Evolutionary conservation across 1,139 yeast species (phyloP).

Genomic region (Saccharomyces pastorianus): DNA sequence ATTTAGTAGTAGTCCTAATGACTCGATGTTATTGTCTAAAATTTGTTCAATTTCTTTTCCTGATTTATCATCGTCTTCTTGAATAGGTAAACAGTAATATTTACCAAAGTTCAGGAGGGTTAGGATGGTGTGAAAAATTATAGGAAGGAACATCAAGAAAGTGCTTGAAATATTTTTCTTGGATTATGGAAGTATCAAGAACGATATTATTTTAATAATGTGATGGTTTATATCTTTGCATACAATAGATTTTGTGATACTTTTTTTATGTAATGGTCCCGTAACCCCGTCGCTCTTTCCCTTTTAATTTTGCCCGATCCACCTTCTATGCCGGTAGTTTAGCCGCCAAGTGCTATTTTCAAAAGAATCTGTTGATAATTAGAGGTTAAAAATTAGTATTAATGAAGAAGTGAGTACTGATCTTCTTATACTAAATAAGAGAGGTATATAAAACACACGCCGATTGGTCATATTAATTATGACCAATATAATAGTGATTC

Average conservation of each 20-base stretch:
- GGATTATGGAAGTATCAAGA: background rate
- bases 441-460: no score
- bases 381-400: no score
- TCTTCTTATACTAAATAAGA: no score
- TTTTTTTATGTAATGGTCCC: background rate
- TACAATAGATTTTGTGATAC: background rate
- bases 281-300: background rate
- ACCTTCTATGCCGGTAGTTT: no score
- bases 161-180: background rate
- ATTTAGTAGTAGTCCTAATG: background rate
- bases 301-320: background rate
- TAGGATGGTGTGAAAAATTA: background rate
- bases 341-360: background rate
- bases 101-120: background rate
- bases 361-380: no score
- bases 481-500: no score
- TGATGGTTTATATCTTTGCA: background rate
- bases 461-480: no score
- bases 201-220: background rate
- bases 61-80: background rate
- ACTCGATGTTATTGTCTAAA: background rate
- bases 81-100: background rate
- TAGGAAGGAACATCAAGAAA: background rate
- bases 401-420: no score
- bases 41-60: background rate